Base-by-base conservation (phyloP, 768 basidiomycete species). In the Suillus bovinus region DNA sequence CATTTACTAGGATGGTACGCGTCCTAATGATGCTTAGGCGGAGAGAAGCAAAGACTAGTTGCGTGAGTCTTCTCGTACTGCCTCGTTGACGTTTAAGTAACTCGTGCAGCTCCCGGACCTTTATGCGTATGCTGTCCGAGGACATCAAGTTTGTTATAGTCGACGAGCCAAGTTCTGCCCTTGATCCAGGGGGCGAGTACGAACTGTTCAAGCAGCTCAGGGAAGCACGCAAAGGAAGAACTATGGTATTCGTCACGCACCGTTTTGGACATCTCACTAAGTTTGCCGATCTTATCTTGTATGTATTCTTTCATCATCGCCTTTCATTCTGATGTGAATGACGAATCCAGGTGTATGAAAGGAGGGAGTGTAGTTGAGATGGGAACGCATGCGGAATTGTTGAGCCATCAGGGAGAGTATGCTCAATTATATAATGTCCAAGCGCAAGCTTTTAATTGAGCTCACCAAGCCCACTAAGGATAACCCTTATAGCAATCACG, bases 161-260 rank as follows among this genome's bases (percentile, higher is more conserved):
- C 10, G 79, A 79, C 55, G 78, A 79, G 58, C 79, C 78, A 2
- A 78, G 70, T 47, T 76, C 78, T 1, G 76, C 77, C 3, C 69
- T 79, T 34, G 79, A 79, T 59, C 76, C 78, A 0, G 67, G 72
- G 47, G 73, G 71, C 0, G 78, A 79, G 62, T 73, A 66, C 53
- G 69, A 67, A 47, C 65, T 78, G 0, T 78, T 77, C 49, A 55
- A 69, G 5, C 67, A 67, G n/a, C 67, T 78, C 1, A 67, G 69
- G 8, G 59, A 58, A 22, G 61, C 68, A 33, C 68, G 76, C 46
- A 64, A 72, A 16, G 77, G 73, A 0, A 71, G 75, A 47, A 80
- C 78, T 3, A 75, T 78, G 75, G 68, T 80, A 29, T 77, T 80
- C 38, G 75, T 79, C 7, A 79, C 78, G 0, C 79, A 80, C 62